Evolutionary conservation across 495 filamentous ascomycete species (phyloP), one percentile per base, ranked within the genome.

Genomic region (Lophiostoma macrostomum): DNA sequence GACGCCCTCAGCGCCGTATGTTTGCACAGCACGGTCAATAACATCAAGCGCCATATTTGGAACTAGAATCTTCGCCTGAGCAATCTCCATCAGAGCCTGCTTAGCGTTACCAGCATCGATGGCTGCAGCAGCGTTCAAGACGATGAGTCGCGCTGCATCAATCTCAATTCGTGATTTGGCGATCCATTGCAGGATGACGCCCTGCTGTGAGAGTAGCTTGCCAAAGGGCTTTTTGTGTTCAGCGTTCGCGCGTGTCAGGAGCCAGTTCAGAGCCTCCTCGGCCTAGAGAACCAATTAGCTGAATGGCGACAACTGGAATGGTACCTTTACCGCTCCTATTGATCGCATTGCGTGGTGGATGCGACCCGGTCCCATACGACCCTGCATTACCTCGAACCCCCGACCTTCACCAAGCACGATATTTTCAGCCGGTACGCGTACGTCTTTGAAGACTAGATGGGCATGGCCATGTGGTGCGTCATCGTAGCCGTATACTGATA

Each of bases 361-460:
- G 31, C 91, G 85, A 11, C 91, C 90, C 16, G 91, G 90, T 4
- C 90, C 90, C 24, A 96, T 80, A 36, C 90, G 85, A 28, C 91
- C 90, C 68, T 96, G 90, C 69, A 95, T 95, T 65, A 96, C 95
- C 68, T 96, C 91, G 70, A 95, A 95, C n/a, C 90, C 91, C 38
- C 90, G 82, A 50, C 90, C 89, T 67, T 89, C 86, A 42, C 90
- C 91, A 25, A 96, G 82, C 7, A 96, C 85, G 58, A 96, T 80
- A 68, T 87, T 88, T 50, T 76, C 67, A 5, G 74, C 76, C 14
- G 89, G 90, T 0, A 96, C 83, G 53, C 88, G 85, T 37, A 93
- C 90, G 63, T 95, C 82, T 22, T 82, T 77, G 75, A 96, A 96
- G 47, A 74, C 81, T 67, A 96, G 83, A 69, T 75, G 88, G 24